Conservation (phyloP, 2,329 filamentous ascomycete species). For the Lecanicillium sp. region DNA sequence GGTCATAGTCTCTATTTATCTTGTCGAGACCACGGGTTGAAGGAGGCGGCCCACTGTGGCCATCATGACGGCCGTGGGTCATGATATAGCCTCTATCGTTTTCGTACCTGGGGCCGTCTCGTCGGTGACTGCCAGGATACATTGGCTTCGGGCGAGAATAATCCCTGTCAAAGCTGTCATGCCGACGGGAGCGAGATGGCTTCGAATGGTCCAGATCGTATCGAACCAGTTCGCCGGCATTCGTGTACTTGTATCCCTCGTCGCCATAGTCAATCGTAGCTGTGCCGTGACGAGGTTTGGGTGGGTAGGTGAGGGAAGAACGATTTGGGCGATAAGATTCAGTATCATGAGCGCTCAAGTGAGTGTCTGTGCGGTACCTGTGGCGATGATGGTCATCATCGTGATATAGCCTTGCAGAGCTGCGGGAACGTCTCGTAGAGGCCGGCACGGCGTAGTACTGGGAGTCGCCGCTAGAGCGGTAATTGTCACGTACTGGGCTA, state of each 20-base stretch:
- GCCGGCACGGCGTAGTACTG: conserved; percentile 24
- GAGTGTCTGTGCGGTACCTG: conserved; percentile 43
- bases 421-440: conserved; percentile 35
- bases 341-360: conserved; percentile 31
- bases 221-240: conserved; percentile 53
- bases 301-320: conserved; percentile 40
- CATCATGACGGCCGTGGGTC: conserved; percentile 30
- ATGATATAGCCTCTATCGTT: conserved; percentile 27
- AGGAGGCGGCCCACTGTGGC: conserved; percentile 55
- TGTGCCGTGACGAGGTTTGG: conserved; percentile 36
- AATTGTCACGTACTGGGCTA: conserved; percentile 48
- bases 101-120: not conserved
- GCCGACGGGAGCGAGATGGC: conserved; percentile 35
- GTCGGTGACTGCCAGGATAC: conserved; percentile 39
- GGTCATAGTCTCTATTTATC: conserved; percentile 51
- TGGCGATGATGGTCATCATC: conserved; percentile 46
- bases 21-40: conserved; percentile 66
- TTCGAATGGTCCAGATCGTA: conserved; percentile 54
- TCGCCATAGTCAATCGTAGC: conserved; percentile 48
- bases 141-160: conserved; percentile 53
- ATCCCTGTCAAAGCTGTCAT: conserved; percentile 49
- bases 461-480: conserved; percentile 45
- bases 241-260: conserved; percentile 59
- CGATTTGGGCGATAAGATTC: conserved; percentile 44
- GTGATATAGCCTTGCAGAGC: conserved; percentile 42